Percentiles rank a stretch among this genome's conserved stretches.
These are phyloP conservation scores for Elaphomyces granulatus DNA, from an alignment of 495 filamentous ascomycete species.

Conservation along the genomic window DNA sequence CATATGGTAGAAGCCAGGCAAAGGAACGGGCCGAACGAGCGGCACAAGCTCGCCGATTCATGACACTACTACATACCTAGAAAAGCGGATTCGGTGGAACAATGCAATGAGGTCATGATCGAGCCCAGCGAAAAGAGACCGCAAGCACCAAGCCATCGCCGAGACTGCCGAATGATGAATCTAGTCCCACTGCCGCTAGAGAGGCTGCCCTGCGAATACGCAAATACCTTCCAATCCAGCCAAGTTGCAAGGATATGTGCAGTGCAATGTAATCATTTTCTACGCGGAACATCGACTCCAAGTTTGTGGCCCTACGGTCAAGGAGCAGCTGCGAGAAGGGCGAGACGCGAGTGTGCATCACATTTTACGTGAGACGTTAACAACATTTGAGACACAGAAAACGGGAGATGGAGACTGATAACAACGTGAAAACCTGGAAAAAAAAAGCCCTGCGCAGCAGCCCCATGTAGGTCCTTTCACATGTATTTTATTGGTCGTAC, in stretches of 20 bases:
- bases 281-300: constrained; percentile 68
- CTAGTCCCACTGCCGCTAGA: constrained; percentile 68
- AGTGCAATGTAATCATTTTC: constrained; percentile 99
- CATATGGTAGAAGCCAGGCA: too few relatives aligned
- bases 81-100: too few relatives aligned
- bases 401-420: constrained; percentile 50
- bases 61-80: too few relatives aligned
- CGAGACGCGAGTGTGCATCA: constrained; percentile 65
- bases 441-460: constrained; percentile 51
- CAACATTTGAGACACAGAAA: constrained; percentile 54
- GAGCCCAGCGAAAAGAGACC: too few relatives aligned
- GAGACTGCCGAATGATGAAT: too few relatives aligned
- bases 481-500: not conserved
- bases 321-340: constrained; percentile 57
- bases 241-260: constrained; percentile 45
- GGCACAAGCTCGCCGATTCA: too few relatives aligned
- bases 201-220: constrained; percentile 64
- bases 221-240: constrained; percentile 65
- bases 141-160: too few relatives aligned
- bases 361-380: constrained; percentile 73
- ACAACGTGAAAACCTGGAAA: constrained; percentile 69
- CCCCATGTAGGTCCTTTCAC: not conserved
- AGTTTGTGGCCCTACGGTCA: constrained; percentile 62
- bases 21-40: too few relatives aligned
- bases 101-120: too few relatives aligned